Base-by-base conservation (phyloP, 805 yeast genomes). In the Henningerozyma blattae region DNA sequence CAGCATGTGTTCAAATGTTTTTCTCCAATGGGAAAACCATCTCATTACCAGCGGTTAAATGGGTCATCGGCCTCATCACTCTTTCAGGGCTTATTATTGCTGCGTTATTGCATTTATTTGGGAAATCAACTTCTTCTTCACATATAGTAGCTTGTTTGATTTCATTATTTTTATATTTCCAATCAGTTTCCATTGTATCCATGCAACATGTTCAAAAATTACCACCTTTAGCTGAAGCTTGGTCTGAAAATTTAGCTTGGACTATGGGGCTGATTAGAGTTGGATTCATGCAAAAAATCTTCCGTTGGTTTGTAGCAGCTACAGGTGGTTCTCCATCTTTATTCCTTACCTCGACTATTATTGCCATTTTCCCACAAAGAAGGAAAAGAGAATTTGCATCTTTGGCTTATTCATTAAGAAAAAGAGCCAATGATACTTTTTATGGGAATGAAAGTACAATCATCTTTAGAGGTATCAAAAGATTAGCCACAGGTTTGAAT, bases 221-320 rank as follows among this genome's bases (percentile, higher is more conserved):
- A 7, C 96, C 96, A n/a, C 95, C 95, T 15, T 83, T 87, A 48
- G 95, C 94, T 8, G 68, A 81, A 10, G 77, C 94, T 10, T 87
- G 96, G 96, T 67, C 87, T 7, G 94, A 84, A 56, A 86, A 87
- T 53, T 65, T 87, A 49, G 87, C 87, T 24, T 87, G 96, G 96
- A 82, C 95, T 3, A 83, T 87, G 83, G 96, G 96, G 5, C 65
- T 87, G 39, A 84, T 87, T 47, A 66, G 79, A 54, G 71, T 81
- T 28, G 50, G 52, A 4, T 87, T 86, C 53, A 83, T 87, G 95
- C 95, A 87, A 58, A 64, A 72, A 40, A 77, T 81, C 40, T 79
- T 82, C 58, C 65, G 89, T 48, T 82, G 94, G 94, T 82, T 78
- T 47, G 75, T 82, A 28, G 86, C 81, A 52, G 61, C 91, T 18